Evolutionary conservation across 2,329 filamentous ascomycete species (phyloP), one percentile per base, ranked within the genome.

Genomic region (Sarocladiaceae sp.): DNA sequence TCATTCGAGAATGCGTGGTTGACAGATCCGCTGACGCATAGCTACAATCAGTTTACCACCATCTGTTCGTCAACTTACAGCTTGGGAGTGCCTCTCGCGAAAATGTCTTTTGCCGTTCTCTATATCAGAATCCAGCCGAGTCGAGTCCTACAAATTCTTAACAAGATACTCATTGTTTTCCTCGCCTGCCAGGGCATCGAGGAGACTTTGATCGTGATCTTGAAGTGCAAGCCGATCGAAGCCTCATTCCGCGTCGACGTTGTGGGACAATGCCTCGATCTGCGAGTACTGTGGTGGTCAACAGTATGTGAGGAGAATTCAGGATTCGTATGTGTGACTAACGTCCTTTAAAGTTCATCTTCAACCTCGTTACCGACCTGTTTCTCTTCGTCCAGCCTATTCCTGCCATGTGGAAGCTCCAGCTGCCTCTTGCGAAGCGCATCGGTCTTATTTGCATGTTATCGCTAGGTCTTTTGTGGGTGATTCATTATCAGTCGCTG

Each of bases 321-420:
- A 45, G 19, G 19, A 34, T 32, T 18, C 20, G n/a, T 13, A 18
- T 2, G 3, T 7, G 26, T 18, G 10, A 12, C 13, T 32, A 26
- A 45, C 31, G 20, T 13, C 6, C 16, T 5, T 3, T 13, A 13
- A 33, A 58, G 55, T 58, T 57, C 29, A 57, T 53, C 21, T 58
- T 65, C 50, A 66, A 66, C 48, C 50, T 67, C 26, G 48, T 53
- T 10, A 65, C 61, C 27, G 62, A 65, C 42, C 50, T 67, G 35
- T 50, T 61, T 20, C 50, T 67, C 6, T 64, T 65, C 44, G 49
- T 62, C 13, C 58, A 65, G 32, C 64, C 64, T 3, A 62, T 67
- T 12, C 63, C 64, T 1, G 54, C 59, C n/a, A 58, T 66, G 48
- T 58, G 58, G 48, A 59, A 57, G 24, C 48, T 67, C 26, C 58